phyloP scores from a whole-genome alignment of 75 land plant species.

The Chamaecyparis obtusa region DNA sequence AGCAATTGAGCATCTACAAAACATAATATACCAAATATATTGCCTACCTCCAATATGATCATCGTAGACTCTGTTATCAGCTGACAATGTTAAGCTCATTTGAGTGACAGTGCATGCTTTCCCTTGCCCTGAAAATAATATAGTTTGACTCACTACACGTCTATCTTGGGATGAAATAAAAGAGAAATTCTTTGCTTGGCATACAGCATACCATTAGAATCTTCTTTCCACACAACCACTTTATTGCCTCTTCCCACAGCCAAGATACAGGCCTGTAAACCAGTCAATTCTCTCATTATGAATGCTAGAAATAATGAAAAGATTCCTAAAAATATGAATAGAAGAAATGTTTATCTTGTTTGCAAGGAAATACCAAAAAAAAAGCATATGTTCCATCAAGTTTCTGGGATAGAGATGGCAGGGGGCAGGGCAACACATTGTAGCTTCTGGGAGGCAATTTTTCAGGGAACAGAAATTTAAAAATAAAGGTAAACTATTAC shows the following conservation, averaged over 20 bases:
- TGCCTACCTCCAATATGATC: slow-evolving; percentile 72
- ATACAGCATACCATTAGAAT: slow-evolving; percentile 53
- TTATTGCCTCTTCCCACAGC: slow-evolving; percentile 92
- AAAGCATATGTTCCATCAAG: not conserved
- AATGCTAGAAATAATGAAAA: not conserved
- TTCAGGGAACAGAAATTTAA: no score
- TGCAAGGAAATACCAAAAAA: not conserved
- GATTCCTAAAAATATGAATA: not conserved
- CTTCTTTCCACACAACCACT: slow-evolving; percentile 70
- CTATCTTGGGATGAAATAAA: not conserved
- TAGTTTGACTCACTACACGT: not conserved
- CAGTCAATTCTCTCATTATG: not conserved
- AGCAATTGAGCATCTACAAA: not conserved
- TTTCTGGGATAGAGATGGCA: no score
- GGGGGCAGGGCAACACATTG: no score
- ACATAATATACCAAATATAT: not conserved
- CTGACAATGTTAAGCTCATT: slow-evolving; percentile 84
- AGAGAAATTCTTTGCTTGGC: not conserved
- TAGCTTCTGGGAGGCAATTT: no score
- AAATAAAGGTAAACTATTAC: no score
- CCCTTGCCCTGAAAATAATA: slow-evolving; percentile 46
- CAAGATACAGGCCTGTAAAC: slow-evolving; percentile 85
- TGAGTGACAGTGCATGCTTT: slow-evolving; percentile 66
- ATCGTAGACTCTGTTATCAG: slow-evolving; percentile 89
- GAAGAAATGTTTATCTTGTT: not conserved